phyloP scores from a whole-genome alignment of 805 yeast species.

The Pichia eremophila region DNA sequence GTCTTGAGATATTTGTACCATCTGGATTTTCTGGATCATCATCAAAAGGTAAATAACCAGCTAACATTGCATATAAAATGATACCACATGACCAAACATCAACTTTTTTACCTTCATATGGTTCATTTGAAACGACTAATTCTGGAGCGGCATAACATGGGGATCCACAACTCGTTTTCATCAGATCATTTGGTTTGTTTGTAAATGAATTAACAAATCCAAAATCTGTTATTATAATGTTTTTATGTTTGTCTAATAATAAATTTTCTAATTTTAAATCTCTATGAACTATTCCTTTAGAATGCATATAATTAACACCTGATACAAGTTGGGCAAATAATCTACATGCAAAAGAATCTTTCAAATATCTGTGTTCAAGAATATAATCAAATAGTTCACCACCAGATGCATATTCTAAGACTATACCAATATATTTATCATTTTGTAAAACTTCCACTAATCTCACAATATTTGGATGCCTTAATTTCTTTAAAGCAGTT shows the following conservation, averaged over 20 bases:
- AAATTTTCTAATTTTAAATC: conserved; percentile 70
- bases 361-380: conserved; percentile 72
- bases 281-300: conserved; percentile 71
- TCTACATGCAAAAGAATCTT: conserved; percentile 78
- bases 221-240: conserved; percentile 80
- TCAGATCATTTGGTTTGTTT: conserved; percentile 50
- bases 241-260: conserved; percentile 74
- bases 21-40: conserved; percentile 96
- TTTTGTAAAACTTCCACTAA: conserved; percentile 89
- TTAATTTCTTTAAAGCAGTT: conserved; percentile 73
- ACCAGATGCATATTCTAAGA: conserved; percentile 92
- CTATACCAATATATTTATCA: conserved; percentile 93
- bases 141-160: conserved; percentile 99
- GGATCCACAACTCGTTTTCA: conserved; percentile 94
- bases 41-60: conserved; percentile 95
- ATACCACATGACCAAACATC: conserved; percentile 98
- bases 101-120: conserved; percentile 87
- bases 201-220: conserved; percentile 89
- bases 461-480: conserved; percentile 90
- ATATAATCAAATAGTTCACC: conserved; percentile 95
- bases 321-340: conserved; percentile 87
- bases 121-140: conserved; percentile 74
- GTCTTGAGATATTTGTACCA: conserved; percentile 83
- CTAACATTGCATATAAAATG: conserved; percentile 89
- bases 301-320: conserved; percentile 85